Evolutionary conservation across 2,329 filamentous ascomycete species (phyloP).

Genomic region (Penicillium glabrum): DNA sequence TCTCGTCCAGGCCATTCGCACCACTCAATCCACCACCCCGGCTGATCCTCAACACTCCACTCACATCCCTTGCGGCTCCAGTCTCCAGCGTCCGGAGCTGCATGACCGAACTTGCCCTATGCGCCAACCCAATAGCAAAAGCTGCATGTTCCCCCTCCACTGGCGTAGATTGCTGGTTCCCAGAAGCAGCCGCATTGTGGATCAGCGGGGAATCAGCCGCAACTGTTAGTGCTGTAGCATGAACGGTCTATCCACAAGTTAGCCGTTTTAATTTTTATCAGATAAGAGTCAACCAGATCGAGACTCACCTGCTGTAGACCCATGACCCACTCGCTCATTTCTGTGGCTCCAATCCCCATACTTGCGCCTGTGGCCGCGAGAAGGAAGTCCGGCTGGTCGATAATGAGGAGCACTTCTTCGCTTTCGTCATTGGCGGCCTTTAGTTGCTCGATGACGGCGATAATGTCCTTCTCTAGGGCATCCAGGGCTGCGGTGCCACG

Average conservation of each 20-base stretch:
- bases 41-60: constrained; percentile 78
- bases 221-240: constrained; percentile 66
- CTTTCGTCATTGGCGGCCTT: constrained; percentile 25
- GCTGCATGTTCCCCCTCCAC: constrained; percentile 70
- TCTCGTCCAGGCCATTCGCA: constrained; percentile 48
- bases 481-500: constrained; percentile 32
- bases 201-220: constrained; percentile 75
- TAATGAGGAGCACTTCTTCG: constrained; percentile 54
- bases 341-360: constrained; percentile 41
- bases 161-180: constrained; percentile 55
- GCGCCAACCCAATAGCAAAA: constrained; percentile 71
- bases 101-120: constrained; percentile 70
- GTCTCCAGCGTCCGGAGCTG: constrained; percentile 77
- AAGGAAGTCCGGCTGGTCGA: constrained; percentile 67
- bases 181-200: constrained; percentile 39
- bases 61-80: constrained; percentile 85
- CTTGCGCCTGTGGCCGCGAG: constrained; percentile 58
- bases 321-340: constrained; percentile 59
- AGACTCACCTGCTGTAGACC: constrained; percentile 63
- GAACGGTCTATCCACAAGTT: constrained; percentile 51
- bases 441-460: constrained; percentile 32
- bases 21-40: constrained; percentile 50
- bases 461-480: constrained; percentile 35
- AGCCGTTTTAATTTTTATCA: not conserved
- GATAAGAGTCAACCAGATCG: not conserved